Evolutionary conservation across 345 rosid species (phyloP).

Genomic region (Boechera retrofracta): DNA sequence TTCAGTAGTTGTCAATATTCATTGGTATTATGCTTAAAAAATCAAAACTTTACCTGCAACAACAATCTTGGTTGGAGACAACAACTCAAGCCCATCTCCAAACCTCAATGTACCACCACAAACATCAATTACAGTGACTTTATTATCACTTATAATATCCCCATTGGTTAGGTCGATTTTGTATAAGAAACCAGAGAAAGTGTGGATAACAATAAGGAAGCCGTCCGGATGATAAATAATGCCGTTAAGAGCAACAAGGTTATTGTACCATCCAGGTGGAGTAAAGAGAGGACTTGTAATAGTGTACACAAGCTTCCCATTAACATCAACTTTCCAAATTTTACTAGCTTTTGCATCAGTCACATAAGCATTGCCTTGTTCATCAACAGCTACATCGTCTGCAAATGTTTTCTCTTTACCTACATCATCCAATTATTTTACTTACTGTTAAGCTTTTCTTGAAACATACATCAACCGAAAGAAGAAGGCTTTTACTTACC

Average conservation of each 20-base stretch:
- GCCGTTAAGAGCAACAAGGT: slow-evolving; percentile 73
- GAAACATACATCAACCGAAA: no score
- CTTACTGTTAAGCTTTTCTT: no score
- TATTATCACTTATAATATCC: slow-evolving; percentile 1
- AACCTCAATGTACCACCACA: slow-evolving; percentile 61
- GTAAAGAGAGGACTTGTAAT: slow-evolving; percentile 67
- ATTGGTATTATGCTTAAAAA: not conserved
- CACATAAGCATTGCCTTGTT: slow-evolving; percentile 76
- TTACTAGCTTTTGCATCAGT: slow-evolving; percentile 68
- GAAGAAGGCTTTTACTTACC: slow-evolving; percentile 47
- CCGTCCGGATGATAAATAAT: slow-evolving; percentile 88
- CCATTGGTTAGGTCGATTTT: slow-evolving; percentile 61
- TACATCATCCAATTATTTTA: no score
- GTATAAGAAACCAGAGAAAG: slow-evolving; percentile 62
- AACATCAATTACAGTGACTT: slow-evolving; percentile 57
- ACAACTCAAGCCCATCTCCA: slow-evolving; percentile 79
- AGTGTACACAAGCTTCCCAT: slow-evolving; percentile 62
- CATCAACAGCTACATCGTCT: slow-evolving; percentile 81
- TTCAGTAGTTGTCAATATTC: not conserved
- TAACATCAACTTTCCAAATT: slow-evolving; percentile 74
- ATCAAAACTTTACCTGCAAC: slow-evolving; percentile 55
- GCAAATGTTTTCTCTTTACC: slow-evolving; percentile 74
- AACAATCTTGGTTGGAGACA: slow-evolving; percentile 72
- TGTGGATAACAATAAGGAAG: slow-evolving; percentile 75
- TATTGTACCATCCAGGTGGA: slow-evolving; percentile 71